Base-by-base conservation (phyloP, 2,329 filamentous ascomycete genomes). In the Cladobotryum protrusum region DNA sequence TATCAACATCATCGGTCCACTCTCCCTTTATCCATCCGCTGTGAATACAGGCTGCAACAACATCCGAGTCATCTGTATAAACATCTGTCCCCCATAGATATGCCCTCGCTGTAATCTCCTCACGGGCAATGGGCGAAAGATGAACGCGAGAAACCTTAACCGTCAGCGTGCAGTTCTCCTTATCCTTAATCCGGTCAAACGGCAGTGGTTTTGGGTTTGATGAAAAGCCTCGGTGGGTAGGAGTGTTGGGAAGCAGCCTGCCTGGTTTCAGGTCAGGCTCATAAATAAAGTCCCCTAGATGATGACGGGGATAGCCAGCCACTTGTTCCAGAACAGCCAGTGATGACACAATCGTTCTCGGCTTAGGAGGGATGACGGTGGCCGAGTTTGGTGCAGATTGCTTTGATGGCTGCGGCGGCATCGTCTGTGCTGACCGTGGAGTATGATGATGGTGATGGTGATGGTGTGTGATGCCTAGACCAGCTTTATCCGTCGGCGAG, bases 61-160 rank as follows among this genome's bases (percentile, higher is more conserved):
- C 83, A 63, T 99, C 93, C 0, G 90, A 96, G 67, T 99, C 93
- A 59, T 99, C 93, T 0, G 90, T 95, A 64, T 97, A 97, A 6
- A 99, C 79, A 35, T 95, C 91, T 0, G 89, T 93, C 1, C 93
- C 93, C 91, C 92, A 99, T 0, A 99, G 67, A 7, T 88, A 87
- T 17, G 86, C 80, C 33, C 89, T 81, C 7, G 82, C 72, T 11
- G 90, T 95, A 46, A 97, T 91, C 57, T 95, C 88, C 63, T 93
- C 87, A 29, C 92, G 79, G 19, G 87, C 81, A 7, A 76, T 70
- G 0, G 81, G 67, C 8, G 80, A 81, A 7, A 99, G 73, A 60
- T 93, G 89, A 43, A 87, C 81, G 24, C 87, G 82, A 2, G 91
- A 86, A 6, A 99, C 83, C 59, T 93, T 89, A 53, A 99, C 79